Percentiles rank a stretch among this genome's conserved stretches.
Conservation (phyloP, 139 green algal species). For the Spirogloea muscicola region DNA sequence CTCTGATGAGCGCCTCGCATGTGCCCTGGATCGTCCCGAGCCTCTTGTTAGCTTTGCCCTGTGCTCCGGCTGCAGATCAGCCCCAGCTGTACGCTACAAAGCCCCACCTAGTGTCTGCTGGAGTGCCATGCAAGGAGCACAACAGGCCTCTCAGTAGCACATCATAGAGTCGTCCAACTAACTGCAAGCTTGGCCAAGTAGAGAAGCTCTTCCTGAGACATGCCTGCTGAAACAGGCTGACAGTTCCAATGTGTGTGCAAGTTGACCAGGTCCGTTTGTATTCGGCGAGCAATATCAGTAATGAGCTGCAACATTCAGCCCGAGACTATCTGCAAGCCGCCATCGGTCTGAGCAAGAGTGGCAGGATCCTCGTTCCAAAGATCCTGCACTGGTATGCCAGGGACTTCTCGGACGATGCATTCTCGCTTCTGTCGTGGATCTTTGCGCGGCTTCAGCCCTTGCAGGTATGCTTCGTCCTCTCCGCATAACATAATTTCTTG, state of each 20-base stretch:
- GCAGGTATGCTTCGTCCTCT: too few relatives aligned
- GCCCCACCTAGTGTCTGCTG: background rate
- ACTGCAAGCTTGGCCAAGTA: background rate
- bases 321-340: conserved; percentile 8
- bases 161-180: background rate
- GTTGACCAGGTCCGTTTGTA: conserved; percentile 24
- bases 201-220: background rate
- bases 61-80: conserved; percentile 7
- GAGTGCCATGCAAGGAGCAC: background rate
- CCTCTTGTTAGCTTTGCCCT: conserved; percentile 34
- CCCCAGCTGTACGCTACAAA: conserved; percentile 16
- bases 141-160: background rate
- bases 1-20: background rate
- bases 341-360: conserved; percentile 9
- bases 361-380: conserved; percentile 24
- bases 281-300: background rate
- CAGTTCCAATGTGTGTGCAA: too few relatives aligned
- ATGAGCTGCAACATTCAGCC: conserved; percentile 11
- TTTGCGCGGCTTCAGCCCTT: too few relatives aligned
- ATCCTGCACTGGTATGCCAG: conserved; percentile 25
- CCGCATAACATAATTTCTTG: background rate
- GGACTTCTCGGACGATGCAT: background rate
- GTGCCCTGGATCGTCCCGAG: conserved; percentile 2
- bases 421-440: background rate
- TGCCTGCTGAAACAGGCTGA: background rate